A percentile compares a stretch with the other conserved stretches of the same genome.
Evolutionary conservation across 768 basidiomycete species (phyloP).

Genomic region (Megacollybia marginata): DNA sequence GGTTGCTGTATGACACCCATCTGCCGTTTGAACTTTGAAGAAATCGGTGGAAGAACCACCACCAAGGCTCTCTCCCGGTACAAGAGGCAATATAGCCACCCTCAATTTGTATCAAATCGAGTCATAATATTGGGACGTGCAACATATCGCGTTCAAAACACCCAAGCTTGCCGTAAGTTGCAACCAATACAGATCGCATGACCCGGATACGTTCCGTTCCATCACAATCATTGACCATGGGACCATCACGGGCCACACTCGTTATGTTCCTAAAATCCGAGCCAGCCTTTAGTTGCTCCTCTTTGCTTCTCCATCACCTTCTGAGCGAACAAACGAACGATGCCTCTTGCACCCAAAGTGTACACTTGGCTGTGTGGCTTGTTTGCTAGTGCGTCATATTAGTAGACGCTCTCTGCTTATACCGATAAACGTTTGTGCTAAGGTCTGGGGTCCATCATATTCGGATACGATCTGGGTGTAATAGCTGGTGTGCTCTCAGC

Average conservation of each 20-base stretch:
- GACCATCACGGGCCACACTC: background rate
- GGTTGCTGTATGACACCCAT: too few species aligned
- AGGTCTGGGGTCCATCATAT: slow-evolving; percentile 38
- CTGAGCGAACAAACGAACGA: slow-evolving; percentile 2
- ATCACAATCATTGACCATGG: background rate
- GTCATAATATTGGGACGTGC: too few species aligned
- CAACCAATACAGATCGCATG: too few species aligned
- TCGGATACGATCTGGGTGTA: slow-evolving; percentile 40
- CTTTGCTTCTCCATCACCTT: background rate
- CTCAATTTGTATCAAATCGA: too few species aligned
- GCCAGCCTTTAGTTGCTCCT: background rate
- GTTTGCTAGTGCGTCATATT: slow-evolving; percentile 32
- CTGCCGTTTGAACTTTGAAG: too few species aligned
- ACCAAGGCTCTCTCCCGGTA: too few species aligned
- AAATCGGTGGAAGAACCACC: too few species aligned
- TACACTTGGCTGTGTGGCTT: slow-evolving; percentile 48
- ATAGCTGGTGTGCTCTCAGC: slow-evolving; percentile 39
- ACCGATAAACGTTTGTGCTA: background rate
- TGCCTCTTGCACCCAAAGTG: slow-evolving; percentile 36
- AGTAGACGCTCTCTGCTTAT: background rate
- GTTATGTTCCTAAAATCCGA: background rate
- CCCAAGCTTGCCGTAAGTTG: too few species aligned
- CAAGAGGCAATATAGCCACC: too few species aligned
- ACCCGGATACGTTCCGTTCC: too few species aligned
- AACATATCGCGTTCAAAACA: too few species aligned